Evolutionary conservation across 2,329 filamentous ascomycete species (phyloP), one percentile per base, ranked within the genome.

Genomic region (Epicoccum nigrum): DNA sequence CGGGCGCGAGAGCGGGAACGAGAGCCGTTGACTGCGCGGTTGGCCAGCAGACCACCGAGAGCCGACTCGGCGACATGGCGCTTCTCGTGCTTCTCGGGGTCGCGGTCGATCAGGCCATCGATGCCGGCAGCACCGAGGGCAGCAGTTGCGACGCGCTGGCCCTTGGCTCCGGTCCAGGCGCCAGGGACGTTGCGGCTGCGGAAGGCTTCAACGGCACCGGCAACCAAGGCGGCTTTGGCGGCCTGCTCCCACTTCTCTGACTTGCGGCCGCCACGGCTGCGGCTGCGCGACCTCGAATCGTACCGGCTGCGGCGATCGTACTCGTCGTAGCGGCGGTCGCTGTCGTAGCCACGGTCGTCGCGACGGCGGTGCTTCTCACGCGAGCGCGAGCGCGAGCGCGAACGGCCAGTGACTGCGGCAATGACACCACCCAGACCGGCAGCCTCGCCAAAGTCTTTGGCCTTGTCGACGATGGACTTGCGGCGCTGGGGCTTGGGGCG

Each of bases 181-280:
- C 93, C 93, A 2, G 91, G 89, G 56, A 94, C 89, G 66, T 93
- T 96, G 70, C 92, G 87, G 49, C 92, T 87, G 55, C 90, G 88
- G 81, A 96, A 96, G 33, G 93, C 93, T 74, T 97, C 92, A 46
- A 92, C 89, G 32, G 92, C 93, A 64, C 92, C 93, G 23, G 93
- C 92, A 38, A 96, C 83, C 31, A 97, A 80, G 16, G 92, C 94
- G 27, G 93, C 92, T 79, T 94, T 93, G 70, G 92, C 90, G 27
- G 92, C 92, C 75, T 96, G 91, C 56, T 79, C 76, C 79, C 79
- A 81, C 59, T 81, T 80, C 54, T 74, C 71, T 63, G 89, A 89
- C 60, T 72, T 71, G 59, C 72, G 79, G 69, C 73, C 76, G 32
- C 79, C 80, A 57, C 78, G 79, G 60, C 63, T 66, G 32, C 67